A percentile compares a stretch with the other conserved stretches of the same genome.
phyloP scores from a whole-genome alignment of 176 grass and related monocot species.

The Musa schizocarpa region DNA sequence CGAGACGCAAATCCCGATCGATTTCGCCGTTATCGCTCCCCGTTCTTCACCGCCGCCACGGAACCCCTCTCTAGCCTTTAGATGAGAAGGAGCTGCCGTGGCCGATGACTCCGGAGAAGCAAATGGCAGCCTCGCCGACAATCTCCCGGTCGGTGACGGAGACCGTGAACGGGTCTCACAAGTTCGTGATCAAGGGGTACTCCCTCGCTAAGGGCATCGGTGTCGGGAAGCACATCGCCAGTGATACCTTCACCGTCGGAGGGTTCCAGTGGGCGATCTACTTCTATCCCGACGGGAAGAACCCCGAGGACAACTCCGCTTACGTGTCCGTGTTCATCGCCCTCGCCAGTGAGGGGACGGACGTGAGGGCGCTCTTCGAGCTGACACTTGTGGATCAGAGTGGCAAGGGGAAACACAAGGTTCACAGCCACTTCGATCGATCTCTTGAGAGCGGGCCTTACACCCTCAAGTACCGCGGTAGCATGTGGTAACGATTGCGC shows the following conservation, averaged over 20 bases:
- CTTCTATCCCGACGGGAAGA: conserved; percentile 95
- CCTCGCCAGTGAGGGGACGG: conserved; percentile 71
- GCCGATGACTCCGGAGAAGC: conserved; percentile 1
- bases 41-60: not conserved
- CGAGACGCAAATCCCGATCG: not conserved
- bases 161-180: conserved; percentile 87
- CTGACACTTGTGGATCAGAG: conserved; percentile 90
- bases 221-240: conserved; percentile 87
- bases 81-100: not conserved
- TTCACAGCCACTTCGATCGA: conserved; percentile 80
- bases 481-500: conserved; percentile 70
- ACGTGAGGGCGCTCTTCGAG: conserved; percentile 93
- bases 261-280: conserved; percentile 93
- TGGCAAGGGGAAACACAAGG: conserved; percentile 75
- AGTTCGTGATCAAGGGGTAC: conserved; percentile 87
- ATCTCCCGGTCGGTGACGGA: conserved; percentile 81
- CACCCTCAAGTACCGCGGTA: conserved; percentile 80
- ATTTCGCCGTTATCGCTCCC: not conserved
- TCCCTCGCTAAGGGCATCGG: conserved; percentile 95
- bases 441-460: conserved; percentile 75
- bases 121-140: conserved; percentile 40
- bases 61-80: not conserved
- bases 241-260: conserved; percentile 78
- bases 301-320: conserved; percentile 79
- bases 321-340: conserved; percentile 96